Base-by-base conservation (phyloP, 495 filamentous ascomycete genomes). In the Bathelium albidoporum region DNA sequence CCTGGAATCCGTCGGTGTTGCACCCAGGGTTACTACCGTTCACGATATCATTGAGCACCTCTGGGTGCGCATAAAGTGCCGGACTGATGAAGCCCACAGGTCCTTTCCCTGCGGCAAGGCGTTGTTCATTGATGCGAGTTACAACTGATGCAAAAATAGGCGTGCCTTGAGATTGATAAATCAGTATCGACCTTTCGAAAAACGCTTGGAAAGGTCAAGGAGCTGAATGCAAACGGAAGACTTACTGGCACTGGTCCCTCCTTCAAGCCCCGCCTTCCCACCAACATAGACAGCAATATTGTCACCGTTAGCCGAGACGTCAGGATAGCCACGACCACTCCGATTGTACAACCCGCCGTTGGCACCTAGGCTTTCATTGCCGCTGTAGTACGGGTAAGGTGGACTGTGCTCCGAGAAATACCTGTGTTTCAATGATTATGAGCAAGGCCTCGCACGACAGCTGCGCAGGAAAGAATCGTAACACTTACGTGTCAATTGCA, bases 291-390 rank as follows among this genome's bases (percentile, higher is more conserved):
- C 49, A 7, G 59, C 59, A 36, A 68, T 64, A 36, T 72, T 70
- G 45, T 62, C 61, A 43, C 70, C 70, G 59, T 66, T 78, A 20
- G 86, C 86, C 1, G 82, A 73, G 22, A 90, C 80, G 61, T 90
- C 87, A 0, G 87, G 87, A 63, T 82, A 87, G 7, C 79, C 87
- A 29, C 87, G 80, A 0, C 84, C 84, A 9, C 78, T 77, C 9
- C 80, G 78, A 61, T 71, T 74, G 68, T 75, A 69, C 11, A 67
- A 55, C 16, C 65, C 65, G 39, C 60, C 45, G 41, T 59, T 52
- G 22, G 34, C 52, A 59, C 61, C 65, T 32, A 62, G 64, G 22
- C 55, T 32, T 20, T 63, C 62, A 60, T 65, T 62, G 45, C 29
- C 60, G 44, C 44, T 62, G 36, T 69, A 69, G 58, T 62, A 66